Evolutionary conservation across 495 filamentous ascomycete genomes (phyloP), one percentile per base, ranked within the genome.

Genomic region (Lepidopterella palustris): DNA sequence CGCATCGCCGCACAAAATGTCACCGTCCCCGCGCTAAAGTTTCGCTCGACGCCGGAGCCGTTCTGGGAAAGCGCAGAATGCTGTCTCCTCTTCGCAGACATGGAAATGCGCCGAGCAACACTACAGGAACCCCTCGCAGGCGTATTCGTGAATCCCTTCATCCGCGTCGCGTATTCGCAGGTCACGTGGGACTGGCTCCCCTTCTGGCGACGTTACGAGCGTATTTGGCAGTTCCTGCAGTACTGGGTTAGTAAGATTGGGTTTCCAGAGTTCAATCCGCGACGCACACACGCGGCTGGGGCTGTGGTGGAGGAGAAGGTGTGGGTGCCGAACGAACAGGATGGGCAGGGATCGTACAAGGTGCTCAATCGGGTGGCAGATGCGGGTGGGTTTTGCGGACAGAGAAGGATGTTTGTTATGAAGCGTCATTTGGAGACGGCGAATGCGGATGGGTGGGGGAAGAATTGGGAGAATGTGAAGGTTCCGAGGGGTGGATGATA

Each of bases 11-110:
- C 6, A n/a, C 5, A 24, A 0, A 50, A 62, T 51, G 47, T 25
- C 72, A 21, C 78, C 84, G 84, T 0, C 8, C 47, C 47, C 4
- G 47, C 21, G 15, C 47, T 50, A 0, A 80, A 81, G 10, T 90
- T 92, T 68, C 79, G 87, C n/a, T 75, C 81, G 25, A 79, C 83
- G 13, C 69, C 73, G 0, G 86, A 86, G 55, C 69, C 79, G 8
- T 88, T 80, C 69, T 88, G 84, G 82, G 87, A 90, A 58, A 82
- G 82, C 4, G 87, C 83, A 9, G 88, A 92, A 70, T 90, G 87
- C 73, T 92, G 88, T 63, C 75, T 90, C 26, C 82, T 90, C 59
- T 82, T 87, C 62, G 85, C 87, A 3, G 87, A 89, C 68, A 78
- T 88, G 23, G 56, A 50, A 8, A 25, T 50, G 1, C 47, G 47